Conservation (phyloP, 768 basidiomycete species). For the Rhodotorula diobovata region DNA sequence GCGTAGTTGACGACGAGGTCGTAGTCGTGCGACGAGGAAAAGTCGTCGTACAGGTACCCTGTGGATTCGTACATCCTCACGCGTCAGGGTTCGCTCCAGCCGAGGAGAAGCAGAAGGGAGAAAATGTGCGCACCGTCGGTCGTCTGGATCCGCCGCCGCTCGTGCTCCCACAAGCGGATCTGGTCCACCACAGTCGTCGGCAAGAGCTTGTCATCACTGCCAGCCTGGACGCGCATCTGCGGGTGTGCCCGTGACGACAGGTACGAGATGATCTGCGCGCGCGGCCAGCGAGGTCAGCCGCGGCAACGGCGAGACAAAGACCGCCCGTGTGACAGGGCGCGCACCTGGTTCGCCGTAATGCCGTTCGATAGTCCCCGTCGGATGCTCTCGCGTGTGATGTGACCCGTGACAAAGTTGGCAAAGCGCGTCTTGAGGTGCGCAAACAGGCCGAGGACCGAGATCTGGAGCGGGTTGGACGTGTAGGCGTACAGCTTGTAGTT, state of each 20-base stretch:
- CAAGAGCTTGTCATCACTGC: conserved; percentile 71
- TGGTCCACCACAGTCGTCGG: conserved; percentile 98
- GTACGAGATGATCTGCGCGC: conserved; percentile 82
- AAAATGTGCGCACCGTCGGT: conserved; percentile 60
- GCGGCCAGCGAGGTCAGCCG: neutral
- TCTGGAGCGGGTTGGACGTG: conserved; percentile 93
- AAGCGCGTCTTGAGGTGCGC: conserved; percentile 88
- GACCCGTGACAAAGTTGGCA: conserved; percentile 92
- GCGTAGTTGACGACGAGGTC: conserved; percentile 82
- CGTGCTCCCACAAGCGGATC: conserved; percentile 93
- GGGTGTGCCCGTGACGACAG: conserved; percentile 91
- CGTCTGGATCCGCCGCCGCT: conserved; percentile 82
- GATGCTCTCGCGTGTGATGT: conserved; percentile 90
- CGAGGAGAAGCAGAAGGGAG: neutral
- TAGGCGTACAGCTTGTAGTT: conserved; percentile 98
- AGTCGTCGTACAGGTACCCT: conserved; percentile 86
- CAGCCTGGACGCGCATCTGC: conserved; percentile 87
- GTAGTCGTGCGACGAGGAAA: conserved; percentile 80
- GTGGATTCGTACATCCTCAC: neutral
- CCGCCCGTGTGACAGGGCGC: neutral
- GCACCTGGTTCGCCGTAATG: conserved; percentile 86
- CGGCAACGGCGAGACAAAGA: too few species aligned
- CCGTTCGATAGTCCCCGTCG: conserved; percentile 89
- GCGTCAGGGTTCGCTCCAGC: neutral
- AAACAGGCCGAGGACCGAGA: conserved; percentile 90